A percentile compares a stretch with the other conserved stretches of the same genome.
Evolutionary conservation across 768 basidiomycete species (phyloP).

Genomic region (Hortiboletus campestris): DNA sequence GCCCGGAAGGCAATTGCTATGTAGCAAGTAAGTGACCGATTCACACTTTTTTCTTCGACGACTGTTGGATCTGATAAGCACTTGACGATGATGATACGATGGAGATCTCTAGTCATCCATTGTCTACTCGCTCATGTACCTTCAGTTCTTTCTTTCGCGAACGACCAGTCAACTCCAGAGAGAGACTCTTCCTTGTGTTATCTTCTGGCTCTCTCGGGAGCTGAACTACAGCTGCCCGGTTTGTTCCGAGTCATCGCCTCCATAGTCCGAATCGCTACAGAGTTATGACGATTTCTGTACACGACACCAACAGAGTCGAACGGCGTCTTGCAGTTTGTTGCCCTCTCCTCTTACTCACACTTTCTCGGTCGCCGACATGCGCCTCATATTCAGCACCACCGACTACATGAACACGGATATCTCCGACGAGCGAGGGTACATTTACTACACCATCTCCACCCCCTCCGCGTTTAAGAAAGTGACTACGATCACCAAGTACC

Average conservation of each 20-base stretch:
- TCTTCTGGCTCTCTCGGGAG: too few relatives aligned
- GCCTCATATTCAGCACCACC: slow-evolving; percentile 20
- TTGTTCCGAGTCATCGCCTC: neutral
- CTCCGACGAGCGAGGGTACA: slow-evolving; percentile 17
- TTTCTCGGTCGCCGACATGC: slow-evolving; percentile 11
- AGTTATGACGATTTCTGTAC: neutral
- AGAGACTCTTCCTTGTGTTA: too few relatives aligned
- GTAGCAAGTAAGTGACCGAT: too few relatives aligned
- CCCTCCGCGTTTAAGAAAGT: slow-evolving; percentile 9
- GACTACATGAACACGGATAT: slow-evolving; percentile 23
- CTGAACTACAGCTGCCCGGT: too few relatives aligned
- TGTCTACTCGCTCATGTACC: too few relatives aligned
- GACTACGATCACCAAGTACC: slow-evolving; percentile 28
- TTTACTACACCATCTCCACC: slow-evolving; percentile 22
- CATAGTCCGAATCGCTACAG: neutral
- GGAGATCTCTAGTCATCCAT: too few relatives aligned
- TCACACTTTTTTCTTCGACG: too few relatives aligned
- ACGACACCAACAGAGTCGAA: neutral
- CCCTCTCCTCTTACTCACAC: neutral
- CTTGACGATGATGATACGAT: too few relatives aligned
- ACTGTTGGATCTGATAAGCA: too few relatives aligned
- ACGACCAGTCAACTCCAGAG: too few relatives aligned
- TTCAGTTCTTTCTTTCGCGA: too few relatives aligned
- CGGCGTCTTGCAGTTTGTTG: neutral
- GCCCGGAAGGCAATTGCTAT: too few relatives aligned